Conservation (phyloP, 768 basidiomycete species). For the Boletus patriciae region DNA sequence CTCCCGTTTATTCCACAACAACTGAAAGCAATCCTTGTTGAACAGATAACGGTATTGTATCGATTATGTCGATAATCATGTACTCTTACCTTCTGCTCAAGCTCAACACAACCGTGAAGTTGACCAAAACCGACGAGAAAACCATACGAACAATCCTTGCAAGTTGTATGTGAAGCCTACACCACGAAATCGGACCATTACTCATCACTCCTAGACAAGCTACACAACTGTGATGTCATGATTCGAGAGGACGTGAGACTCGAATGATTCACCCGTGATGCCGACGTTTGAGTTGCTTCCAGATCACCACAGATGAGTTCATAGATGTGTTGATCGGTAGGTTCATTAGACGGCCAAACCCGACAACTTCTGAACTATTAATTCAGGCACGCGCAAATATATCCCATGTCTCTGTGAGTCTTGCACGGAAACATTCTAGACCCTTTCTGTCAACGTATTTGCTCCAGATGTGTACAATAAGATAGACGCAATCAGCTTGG, state of each 20-base stretch:
- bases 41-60: conserved; percentile 64
- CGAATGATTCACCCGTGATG: conserved; percentile 2
- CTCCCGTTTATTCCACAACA: neutral
- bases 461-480: conserved; percentile 93
- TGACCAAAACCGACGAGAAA: conserved; percentile 93
- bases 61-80: neutral
- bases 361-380: neutral
- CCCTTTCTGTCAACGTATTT: neutral
- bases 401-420: conserved; percentile 84
- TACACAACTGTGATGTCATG: conserved; percentile 97
- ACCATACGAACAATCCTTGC: conserved; percentile 92
- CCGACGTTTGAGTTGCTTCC: conserved; percentile 3
- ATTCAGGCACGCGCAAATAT: conserved; percentile 86
- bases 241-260: conserved; percentile 87
- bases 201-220: conserved; percentile 56
- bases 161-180: conserved; percentile 55
- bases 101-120: conserved; percentile 89
- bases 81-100: conserved; percentile 26
- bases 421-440: neutral
- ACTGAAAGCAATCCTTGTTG: neutral
- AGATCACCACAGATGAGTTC: conserved; percentile 96
- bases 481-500: conserved; percentile 83
- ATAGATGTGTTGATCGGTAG: conserved; percentile 95
- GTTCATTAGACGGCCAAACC: conserved; percentile 4
- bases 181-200: neutral